phyloP scores from a whole-genome alignment of 176 grass and related monocot species.

The Canna indica region DNA sequence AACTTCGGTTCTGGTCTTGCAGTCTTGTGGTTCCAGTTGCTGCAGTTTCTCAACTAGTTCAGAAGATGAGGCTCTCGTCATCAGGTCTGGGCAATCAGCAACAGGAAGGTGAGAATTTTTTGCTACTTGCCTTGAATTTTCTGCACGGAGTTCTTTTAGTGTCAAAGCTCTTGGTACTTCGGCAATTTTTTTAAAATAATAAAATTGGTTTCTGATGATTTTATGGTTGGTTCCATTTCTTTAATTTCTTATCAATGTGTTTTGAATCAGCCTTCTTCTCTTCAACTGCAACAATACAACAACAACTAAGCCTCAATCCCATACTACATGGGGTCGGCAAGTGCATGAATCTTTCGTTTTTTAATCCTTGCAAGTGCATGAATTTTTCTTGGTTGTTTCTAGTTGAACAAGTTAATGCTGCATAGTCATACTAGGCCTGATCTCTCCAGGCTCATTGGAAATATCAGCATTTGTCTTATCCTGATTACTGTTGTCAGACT shows the following conservation, averaged over 20 bases:
- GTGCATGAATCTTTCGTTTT: neutral
- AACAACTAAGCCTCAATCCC: neutral
- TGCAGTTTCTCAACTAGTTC: neutral
- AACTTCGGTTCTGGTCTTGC: neutral
- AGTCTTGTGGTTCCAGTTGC: neutral
- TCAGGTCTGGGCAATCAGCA: conserved; percentile 8
- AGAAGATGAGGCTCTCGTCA: conserved; percentile 8
- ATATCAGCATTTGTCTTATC: neutral
- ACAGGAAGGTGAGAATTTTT: conserved; percentile 9
- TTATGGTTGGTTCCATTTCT: neutral
- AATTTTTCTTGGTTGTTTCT: neutral
- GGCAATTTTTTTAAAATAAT: neutral
- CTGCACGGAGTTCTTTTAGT: no score
- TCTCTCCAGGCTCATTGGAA: neutral
- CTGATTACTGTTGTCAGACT: no score
- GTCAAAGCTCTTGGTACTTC: no score
- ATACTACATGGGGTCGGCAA: no score
- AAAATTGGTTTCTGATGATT: neutral
- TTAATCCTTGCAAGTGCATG: neutral
- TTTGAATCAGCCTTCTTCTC: neutral
- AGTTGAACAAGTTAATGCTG: neutral
- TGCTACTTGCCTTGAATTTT: neutral
- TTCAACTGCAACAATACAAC: neutral
- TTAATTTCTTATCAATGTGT: neutral
- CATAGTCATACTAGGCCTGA: neutral